Evolutionary conservation across 192 early-diverging fungal species (phyloP).

Genomic region (Obelidium mucronatum): DNA sequence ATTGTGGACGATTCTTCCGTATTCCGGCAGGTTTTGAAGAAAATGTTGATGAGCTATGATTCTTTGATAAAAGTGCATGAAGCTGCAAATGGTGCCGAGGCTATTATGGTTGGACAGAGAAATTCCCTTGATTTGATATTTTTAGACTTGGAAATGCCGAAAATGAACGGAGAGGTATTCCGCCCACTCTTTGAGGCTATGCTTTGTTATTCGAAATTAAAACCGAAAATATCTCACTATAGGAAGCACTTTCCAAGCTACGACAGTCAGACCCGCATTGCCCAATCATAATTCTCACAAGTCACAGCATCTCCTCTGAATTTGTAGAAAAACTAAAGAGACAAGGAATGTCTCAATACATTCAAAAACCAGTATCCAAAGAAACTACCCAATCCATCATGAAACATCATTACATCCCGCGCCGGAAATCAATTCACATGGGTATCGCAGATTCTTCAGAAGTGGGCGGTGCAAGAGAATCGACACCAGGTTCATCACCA

Average conservation of each 20-base stretch:
- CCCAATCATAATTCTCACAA: conserved; percentile 36
- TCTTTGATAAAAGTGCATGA: conserved; percentile 15
- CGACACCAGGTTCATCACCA: too few species aligned
- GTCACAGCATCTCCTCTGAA: conserved; percentile 22
- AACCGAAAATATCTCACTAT: neutral
- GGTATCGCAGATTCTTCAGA: too few species aligned
- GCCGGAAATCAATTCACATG: too few species aligned
- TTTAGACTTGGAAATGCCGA: conserved; percentile 41
- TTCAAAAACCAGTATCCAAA: conserved; percentile 39
- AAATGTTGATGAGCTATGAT: conserved; percentile 1
- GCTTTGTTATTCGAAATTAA: neutral
- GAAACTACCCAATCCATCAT: conserved; percentile 1
- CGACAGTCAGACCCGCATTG: conserved; percentile 4
- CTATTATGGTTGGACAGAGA: conserved; percentile 17
- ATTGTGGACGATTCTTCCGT: conserved; percentile 44
- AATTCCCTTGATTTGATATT: conserved; percentile 29
- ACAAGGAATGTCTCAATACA: conserved; percentile 26
- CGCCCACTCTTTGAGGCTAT: neutral
- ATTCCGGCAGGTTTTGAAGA: conserved; percentile 27
- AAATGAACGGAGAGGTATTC: conserved; percentile 29
- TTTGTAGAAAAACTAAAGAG: neutral
- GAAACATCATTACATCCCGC: conserved; percentile 5
- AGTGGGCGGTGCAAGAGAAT: too few species aligned
- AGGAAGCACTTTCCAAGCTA: conserved; percentile 30
- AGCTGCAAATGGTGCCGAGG: conserved; percentile 27